Base-by-base conservation (phyloP, 345 rosid species). In the Xanthoceras sorbifolium region DNA sequence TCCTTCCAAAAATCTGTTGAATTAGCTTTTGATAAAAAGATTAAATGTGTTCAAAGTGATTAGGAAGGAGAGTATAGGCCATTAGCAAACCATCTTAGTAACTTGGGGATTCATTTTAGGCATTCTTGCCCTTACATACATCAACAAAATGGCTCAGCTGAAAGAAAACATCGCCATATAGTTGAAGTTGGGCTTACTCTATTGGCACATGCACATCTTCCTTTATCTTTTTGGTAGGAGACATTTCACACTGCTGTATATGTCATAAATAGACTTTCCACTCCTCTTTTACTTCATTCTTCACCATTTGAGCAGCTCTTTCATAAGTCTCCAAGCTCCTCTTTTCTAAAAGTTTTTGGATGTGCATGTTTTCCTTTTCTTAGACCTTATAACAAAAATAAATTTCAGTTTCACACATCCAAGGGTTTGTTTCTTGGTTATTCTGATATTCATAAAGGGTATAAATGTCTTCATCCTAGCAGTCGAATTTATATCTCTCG, bases 221-320 rank as follows among this genome's bases (percentile, higher is more conserved):
- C n/a, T 12, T 0, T 28, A 2, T 25, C 26, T 9, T 62, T 10
- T 3, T 62, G 9, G 38, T 29, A 5, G 20, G 0, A 62, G 26
- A 5, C n/a, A n/a, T n/a, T n/a, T n/a, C n/a, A n/a, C n/a, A n/a
- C n/a, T n/a, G n/a, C n/a, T n/a, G n/a, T n/a, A n/a, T n/a, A n/a
- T n/a, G 20, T 62, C 0, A 62, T 62, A 0, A 62, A 62, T 4
- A 26, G n/a, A 26, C 17, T 62, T 2, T 0, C n/a, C 0, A 4
- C n/a, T 7, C 8, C 7, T 8, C 1, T 62, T 0, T 1, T 12
- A 3, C 26, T 3, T 23, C 0, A 23, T 0, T 0, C 0, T 0
- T 62, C 38, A 10, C n/a, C n/a, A 28, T 29, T 7, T 15, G 1
- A 62, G 5, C 11, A 12, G 1, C 4, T 62, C 0, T 29, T 26